phyloP scores from a whole-genome alignment of 169 alveolate genomes.

The Perkinsus marinus region DNA sequence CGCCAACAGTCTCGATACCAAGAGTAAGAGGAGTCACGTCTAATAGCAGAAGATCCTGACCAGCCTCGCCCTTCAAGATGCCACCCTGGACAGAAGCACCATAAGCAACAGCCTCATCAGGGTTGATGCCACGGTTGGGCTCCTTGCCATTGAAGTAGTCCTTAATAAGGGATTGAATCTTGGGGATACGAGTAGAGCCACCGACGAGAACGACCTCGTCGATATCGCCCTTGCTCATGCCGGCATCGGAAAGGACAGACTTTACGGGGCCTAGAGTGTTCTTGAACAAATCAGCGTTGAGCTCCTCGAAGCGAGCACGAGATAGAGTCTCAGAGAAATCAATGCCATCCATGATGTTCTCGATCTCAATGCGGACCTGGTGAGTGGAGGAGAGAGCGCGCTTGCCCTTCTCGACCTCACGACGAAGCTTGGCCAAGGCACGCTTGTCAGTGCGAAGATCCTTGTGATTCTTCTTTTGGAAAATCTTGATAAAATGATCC shows the following conservation, averaged over 20 bases:
- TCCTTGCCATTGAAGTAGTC: constrained; percentile 84
- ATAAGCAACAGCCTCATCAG: constrained; percentile 90
- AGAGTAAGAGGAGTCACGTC: constrained; percentile 91
- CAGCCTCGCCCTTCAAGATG: constrained; percentile 76
- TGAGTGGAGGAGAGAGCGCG: constrained; percentile 79
- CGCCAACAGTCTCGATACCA: constrained; percentile 92
- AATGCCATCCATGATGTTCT: constrained; percentile 72
- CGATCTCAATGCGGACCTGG: constrained; percentile 56
- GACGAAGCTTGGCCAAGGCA: constrained; percentile 89
- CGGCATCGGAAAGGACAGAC: constrained; percentile 75
- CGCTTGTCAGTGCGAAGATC: constrained; percentile 80
- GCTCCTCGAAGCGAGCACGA: constrained; percentile 85
- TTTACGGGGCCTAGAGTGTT: constrained; percentile 78
- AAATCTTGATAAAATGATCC: constrained; percentile 84
- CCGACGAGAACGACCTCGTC: constrained; percentile 89
- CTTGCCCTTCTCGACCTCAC: constrained; percentile 96
- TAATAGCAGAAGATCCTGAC: constrained; percentile 75
- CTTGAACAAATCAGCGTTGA: constrained; percentile 73
- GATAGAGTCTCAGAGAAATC: constrained; percentile 80
- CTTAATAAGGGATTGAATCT: constrained; percentile 71
- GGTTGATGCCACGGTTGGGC: constrained; percentile 79
- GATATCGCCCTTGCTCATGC: constrained; percentile 66
- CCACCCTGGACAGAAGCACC: constrained; percentile 95
- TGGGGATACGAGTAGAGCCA: constrained; percentile 91
- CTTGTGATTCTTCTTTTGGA: constrained; percentile 77